phyloP scores from a whole-genome alignment of 148 eudicot genomes.

The Chenopodium berlandieri region DNA sequence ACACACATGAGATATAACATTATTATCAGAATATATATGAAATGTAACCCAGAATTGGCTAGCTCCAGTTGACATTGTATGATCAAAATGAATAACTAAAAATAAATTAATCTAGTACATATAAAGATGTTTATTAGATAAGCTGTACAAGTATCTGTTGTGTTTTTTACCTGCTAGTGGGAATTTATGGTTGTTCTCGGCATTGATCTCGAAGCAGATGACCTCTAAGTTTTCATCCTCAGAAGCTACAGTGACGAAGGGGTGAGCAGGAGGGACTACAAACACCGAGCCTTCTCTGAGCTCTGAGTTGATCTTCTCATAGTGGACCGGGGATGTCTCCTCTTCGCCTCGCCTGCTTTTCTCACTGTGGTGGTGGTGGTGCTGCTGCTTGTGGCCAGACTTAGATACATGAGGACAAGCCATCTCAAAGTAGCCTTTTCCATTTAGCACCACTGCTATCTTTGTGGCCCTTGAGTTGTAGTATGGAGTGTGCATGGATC shows the following conservation, averaged over 20 bases:
- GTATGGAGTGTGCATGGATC: constrained; percentile 50
- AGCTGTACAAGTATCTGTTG: no score
- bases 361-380: constrained; percentile 8
- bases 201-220: constrained; percentile 58
- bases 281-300: constrained; percentile 50
- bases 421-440: constrained; percentile 72
- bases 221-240: constrained; percentile 49
- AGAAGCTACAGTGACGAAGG: constrained; percentile 58
- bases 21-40: neutral
- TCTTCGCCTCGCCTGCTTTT: constrained; percentile 21
- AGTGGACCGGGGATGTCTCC: constrained; percentile 31
- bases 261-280: constrained; percentile 80
- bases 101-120: neutral
- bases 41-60: no score
- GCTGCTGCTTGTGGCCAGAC: constrained; percentile 14
- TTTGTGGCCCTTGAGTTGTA: constrained; percentile 71
- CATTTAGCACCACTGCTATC: constrained; percentile 48
- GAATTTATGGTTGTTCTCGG: constrained; percentile 43
- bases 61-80: no score
- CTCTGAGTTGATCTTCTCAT: constrained; percentile 43
- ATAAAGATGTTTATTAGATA: neutral
- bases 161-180: constrained; percentile 51
- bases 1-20: neutral
- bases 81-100: neutral
- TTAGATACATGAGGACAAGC: constrained; percentile 68